Evolutionary conservation across 148 eudicot species (phyloP).

Genomic region (Fagopyrum tataricum): DNA sequence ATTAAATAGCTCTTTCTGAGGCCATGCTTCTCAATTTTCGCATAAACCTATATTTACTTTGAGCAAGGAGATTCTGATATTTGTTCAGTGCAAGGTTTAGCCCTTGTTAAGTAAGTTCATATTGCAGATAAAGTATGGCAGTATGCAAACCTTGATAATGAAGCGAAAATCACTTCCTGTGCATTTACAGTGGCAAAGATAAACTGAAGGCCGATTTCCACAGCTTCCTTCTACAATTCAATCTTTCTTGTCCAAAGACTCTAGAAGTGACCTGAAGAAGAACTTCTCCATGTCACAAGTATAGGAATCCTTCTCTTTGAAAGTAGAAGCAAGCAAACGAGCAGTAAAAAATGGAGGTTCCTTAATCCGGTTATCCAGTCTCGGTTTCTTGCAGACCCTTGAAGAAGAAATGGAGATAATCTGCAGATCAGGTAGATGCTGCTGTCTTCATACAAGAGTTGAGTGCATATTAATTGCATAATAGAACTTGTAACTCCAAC

Average conservation of each 20-base stretch:
- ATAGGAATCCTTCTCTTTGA: too few species aligned
- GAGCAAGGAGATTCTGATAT: neutral
- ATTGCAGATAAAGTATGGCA: neutral
- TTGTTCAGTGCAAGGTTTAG: neutral
- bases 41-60: neutral
- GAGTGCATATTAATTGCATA: too few species aligned
- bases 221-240: neutral
- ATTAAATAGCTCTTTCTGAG: neutral
- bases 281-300: too few species aligned
- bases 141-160: neutral
- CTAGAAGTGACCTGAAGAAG: too few species aligned
- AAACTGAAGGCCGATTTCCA: neutral
- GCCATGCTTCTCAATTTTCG: neutral
- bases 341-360: too few species aligned
- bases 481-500: too few species aligned
- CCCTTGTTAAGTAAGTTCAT: neutral
- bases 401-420: neutral
- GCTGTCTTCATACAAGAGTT: too few species aligned
- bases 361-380: too few species aligned
- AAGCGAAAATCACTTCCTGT: neutral
- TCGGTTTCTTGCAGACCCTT: neutral
- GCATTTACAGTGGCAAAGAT: too few species aligned
- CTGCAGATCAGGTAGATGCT: too few species aligned
- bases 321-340: too few species aligned
- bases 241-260: neutral